A percentile compares a stretch with the other conserved stretches of the same genome.
Evolutionary conservation across 768 basidiomycete genomes (phyloP).

Genomic region (Sistotremastrum niveocremeum): DNA sequence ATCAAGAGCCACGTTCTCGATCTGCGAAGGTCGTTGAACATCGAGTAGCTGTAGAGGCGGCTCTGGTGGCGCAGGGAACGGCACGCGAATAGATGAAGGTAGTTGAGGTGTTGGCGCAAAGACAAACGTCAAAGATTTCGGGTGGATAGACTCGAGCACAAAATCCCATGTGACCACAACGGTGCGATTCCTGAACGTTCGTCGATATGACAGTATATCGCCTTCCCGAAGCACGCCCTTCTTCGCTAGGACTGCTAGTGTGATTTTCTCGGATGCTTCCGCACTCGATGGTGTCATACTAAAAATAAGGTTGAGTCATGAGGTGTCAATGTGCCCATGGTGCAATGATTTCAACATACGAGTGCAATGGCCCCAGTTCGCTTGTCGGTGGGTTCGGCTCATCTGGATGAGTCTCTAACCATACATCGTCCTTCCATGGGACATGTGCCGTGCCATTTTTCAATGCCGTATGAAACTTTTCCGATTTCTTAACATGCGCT

Average conservation of each 20-base stretch:
- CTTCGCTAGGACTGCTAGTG: slow-evolving; percentile 31
- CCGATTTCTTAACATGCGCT: slow-evolving; percentile 27
- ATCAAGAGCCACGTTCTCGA: slow-evolving; percentile 40
- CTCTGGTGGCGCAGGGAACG: slow-evolving; percentile 18
- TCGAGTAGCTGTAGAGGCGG: slow-evolving; percentile 16
- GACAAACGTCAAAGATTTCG: slow-evolving; percentile 26
- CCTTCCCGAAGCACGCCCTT: slow-evolving; percentile 32
- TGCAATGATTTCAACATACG: too few relatives aligned
- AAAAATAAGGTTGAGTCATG: too few relatives aligned
- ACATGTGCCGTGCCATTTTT: slow-evolving; percentile 33
- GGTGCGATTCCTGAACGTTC: slow-evolving; percentile 28
- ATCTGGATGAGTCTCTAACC: slow-evolving; percentile 32
- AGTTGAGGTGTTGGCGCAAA: slow-evolving; percentile 29
- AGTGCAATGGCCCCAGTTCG: too few relatives aligned
- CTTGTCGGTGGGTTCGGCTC: background rate
- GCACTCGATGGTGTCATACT: too few relatives aligned
- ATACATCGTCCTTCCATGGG: slow-evolving; percentile 52
- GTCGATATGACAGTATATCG: slow-evolving; percentile 41
- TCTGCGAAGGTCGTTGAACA: slow-evolving; percentile 19
- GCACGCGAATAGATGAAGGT: slow-evolving; percentile 22
- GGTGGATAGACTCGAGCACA: slow-evolving; percentile 35
- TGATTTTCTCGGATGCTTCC: slow-evolving; percentile 11
- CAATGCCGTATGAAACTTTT: slow-evolving; percentile 30
- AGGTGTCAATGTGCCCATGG: too few relatives aligned
- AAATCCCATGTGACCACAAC: slow-evolving; percentile 41